Evolutionary conservation across 192 early-diverging fungal species (phyloP).

Genomic region (Entophlyctis luteolus): DNA sequence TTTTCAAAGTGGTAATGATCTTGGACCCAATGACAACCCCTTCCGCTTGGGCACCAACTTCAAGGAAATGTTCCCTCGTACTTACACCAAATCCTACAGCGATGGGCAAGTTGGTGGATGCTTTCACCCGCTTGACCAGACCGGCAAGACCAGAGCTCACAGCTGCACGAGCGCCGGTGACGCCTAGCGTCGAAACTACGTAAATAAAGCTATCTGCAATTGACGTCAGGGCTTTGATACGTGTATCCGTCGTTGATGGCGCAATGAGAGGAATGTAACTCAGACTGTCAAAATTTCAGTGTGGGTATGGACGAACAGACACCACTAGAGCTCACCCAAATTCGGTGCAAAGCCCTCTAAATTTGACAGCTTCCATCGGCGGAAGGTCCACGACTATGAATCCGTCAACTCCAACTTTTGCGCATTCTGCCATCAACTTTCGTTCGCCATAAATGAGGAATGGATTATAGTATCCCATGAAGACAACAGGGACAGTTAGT

Average conservation of each 20-base stretch:
- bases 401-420: slow-evolving; percentile 82
- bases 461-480: slow-evolving; percentile 99
- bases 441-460: slow-evolving; percentile 91
- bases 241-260: slow-evolving; percentile 82
- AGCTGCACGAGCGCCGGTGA: slow-evolving; percentile 76
- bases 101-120: slow-evolving; percentile 75
- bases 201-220: slow-evolving; percentile 94
- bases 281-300: slow-evolving; percentile 44
- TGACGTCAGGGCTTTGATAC: slow-evolving; percentile 72
- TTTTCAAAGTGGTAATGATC: slow-evolving; percentile 78
- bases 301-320: neutral
- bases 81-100: slow-evolving; percentile 98
- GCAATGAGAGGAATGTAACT: slow-evolving; percentile 89
- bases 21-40: slow-evolving; percentile 95
- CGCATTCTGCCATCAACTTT: slow-evolving; percentile 78
- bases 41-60: slow-evolving; percentile 82
- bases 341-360: slow-evolving; percentile 71
- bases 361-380: slow-evolving; percentile 88
- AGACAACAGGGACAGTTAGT: slow-evolving; percentile 83
- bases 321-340: slow-evolving; percentile 48
- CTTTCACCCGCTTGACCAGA: slow-evolving; percentile 72
- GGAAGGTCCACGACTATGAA: slow-evolving; percentile 97
- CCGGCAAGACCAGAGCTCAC: slow-evolving; percentile 68
- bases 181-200: slow-evolving; percentile 88
- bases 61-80: slow-evolving; percentile 79